Evolutionary conservation across 1,139 yeast genomes (phyloP).

Genomic region (Kodamaea alishanica): DNA sequence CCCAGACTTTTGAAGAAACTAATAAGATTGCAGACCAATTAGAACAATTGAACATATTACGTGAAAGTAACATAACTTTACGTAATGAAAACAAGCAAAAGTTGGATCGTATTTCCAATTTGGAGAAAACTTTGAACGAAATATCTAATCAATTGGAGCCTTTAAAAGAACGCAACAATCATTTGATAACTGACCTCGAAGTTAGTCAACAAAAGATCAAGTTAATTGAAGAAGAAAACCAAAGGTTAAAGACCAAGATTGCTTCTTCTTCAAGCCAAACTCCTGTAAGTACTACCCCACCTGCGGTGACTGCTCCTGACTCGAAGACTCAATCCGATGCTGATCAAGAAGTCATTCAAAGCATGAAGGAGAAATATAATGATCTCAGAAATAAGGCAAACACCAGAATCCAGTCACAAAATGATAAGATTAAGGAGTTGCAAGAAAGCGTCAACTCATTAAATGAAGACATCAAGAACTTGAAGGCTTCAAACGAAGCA

Average conservation of each 20-base stretch:
- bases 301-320: conserved; percentile 3
- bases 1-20: conserved; percentile 45
- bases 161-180: conserved; percentile 19
- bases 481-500: conserved; percentile 8
- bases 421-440: conserved; percentile 23
- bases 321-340: conserved; percentile 8
- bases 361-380: conserved; percentile 28
- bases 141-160: conserved; percentile 19
- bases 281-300: conserved; percentile 1
- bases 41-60: conserved; percentile 63
- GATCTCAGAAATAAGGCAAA: conserved; percentile 28
- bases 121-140: conserved; percentile 21
- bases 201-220: conserved; percentile 31
- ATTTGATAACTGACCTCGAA: conserved; percentile 26
- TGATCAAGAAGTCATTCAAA: conserved; percentile 20
- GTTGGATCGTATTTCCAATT: conserved; percentile 20
- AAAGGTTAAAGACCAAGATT: conserved; percentile 24
- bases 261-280: conserved; percentile 1
- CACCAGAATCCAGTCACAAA: conserved; percentile 19
- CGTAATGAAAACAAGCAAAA: conserved; percentile 48
- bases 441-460: conserved; percentile 19
- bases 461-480: conserved; percentile 11
- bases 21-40: conserved; percentile 56
- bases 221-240: conserved; percentile 38
- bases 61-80: conserved; percentile 70